Evolutionary conservation across 345 rosid genomes (phyloP), one percentile per base, ranked within the genome.

Genomic region (Ceriops decandra): DNA sequence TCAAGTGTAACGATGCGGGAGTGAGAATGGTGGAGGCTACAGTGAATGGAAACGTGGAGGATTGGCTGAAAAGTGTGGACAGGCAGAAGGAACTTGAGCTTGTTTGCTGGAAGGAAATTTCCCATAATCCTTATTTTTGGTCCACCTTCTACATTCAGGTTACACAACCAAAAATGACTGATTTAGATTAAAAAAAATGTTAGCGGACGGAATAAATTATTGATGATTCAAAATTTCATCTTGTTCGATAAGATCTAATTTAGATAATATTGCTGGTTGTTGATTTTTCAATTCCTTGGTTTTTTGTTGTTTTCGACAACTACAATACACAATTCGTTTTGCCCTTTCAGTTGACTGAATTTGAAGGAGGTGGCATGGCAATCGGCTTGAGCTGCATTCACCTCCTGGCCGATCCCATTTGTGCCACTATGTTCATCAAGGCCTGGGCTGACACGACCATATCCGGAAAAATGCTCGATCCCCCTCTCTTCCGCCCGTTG

Each of bases 141-240:
- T 82, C 98, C 52, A 83, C 96, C 9, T 83, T 88, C 83, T 81
- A 88, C 74, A 74, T 86, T 59, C 90, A 91, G 88, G 97, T 88
- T 68, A 26, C 57, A 6, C 22, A 13, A 20, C 8, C 8, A 2
- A 13, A 2, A 52, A 3, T 19, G 7, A 7, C 26, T 6, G 0
- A 19, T 6, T 52, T 20, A 7, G 56, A 52, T 3, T 32, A 1
- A 6, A 5, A 32, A 5, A 32, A 5, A 32, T 6, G 35, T 32
- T 5, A 5, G 1, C 5, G 35, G 6, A 32, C 35, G 35, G 5
- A 5, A 31, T 31, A 31, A 31, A 31, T 31, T 31, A 31, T 0
- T 31, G 32, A 5, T 31, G 32, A 31, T 31, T 31, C 32, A 31
- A 0, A 31, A 24, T 24, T 24, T 24, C 26, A 24, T 31, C 32